Evolutionary conservation across 768 basidiomycete genomes (phyloP), one percentile per base, ranked within the genome.

Genomic region (Trichaptum fuscoviolaceum): DNA sequence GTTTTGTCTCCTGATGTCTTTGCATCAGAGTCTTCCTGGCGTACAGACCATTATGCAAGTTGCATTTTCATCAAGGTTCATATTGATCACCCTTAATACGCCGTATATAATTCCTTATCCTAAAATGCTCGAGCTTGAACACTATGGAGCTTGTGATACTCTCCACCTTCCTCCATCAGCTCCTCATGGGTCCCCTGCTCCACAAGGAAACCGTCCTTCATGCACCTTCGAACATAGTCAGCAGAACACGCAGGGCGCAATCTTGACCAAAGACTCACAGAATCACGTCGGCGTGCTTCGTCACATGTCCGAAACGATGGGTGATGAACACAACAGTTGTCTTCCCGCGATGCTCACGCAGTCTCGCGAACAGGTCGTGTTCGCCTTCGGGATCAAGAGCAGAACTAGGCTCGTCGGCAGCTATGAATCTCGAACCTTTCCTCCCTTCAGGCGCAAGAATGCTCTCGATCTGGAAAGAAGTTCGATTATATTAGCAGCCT

Each of bases 161-260:
- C 79, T 2, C 81, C 81, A 2, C 66, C 63, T 26, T 69, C 34
- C 12, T 67, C 69, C 63, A 84, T 77, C 26, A 83, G 72, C 36
- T 81, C 72, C 0, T 71, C 71, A 69, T 84, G 83, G 0, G 73
- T 78, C 8, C 83, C 83, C n/a, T 65, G 69, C 70, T 83, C 80
- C 0, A 76, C 75, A 8, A 83, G 67, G 2, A 35, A 63, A 2
- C 82, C 82, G 26, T 81, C 77, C 68, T 81, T 79, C 82, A 84
- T 79, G 66, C 78, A 82, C 57, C 82, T 83, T n/a, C n/a, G 23
- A 23, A 66, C 15, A n/a, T 6, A 61, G 63, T 62, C 60, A 69
- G 52, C 10, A n/a, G 23, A 24, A 15, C 23, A n/a, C 1, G 35
- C 10, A n/a, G n/a, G 26, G 10, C 30, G 17, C 25, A 18, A 20